Evolutionary conservation across 768 basidiomycete genomes (phyloP).

Genomic region (Amanita thiersii): DNA sequence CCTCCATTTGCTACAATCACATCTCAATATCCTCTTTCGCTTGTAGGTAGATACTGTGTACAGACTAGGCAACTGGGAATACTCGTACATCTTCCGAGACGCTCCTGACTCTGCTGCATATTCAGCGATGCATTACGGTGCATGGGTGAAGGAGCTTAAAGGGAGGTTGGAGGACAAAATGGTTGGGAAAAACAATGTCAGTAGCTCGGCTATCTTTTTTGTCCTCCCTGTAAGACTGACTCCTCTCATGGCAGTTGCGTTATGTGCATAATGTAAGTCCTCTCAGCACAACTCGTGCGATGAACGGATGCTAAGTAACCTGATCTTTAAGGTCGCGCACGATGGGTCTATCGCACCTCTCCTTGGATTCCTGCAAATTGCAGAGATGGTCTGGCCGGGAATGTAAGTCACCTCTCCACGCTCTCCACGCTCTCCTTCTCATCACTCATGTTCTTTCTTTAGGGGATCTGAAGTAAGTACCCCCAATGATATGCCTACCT

Average conservation of each 20-base stretch:
- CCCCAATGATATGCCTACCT: not conserved
- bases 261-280: conserved; percentile 34
- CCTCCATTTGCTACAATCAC: not conserved
- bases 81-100: conserved; percentile 42
- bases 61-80: conserved; percentile 54
- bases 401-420: conserved; percentile 24
- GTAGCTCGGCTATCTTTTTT: conserved; percentile 2
- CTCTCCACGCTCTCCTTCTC: not conserved
- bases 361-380: conserved; percentile 40
- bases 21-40: not conserved
- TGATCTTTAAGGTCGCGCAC: conserved; percentile 28
- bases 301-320: not conserved
- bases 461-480: conserved; percentile 36
- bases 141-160: conserved; percentile 37
- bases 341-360: conserved; percentile 42
- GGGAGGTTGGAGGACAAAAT: conserved; percentile 29
- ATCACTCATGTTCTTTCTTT: not conserved
- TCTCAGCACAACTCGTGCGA: not conserved
- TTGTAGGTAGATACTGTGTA: conserved; percentile 41
- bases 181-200: conserved; percentile 26
- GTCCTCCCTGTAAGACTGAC: not conserved
- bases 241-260: conserved; percentile 17
- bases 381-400: conserved; percentile 47
- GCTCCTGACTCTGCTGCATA: conserved; percentile 35
- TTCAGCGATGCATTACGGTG: conserved; percentile 35